Percentiles rank a stretch among this genome's conserved stretches.
Conservation (phyloP, 768 basidiomycete genomes). For the Boletellus emodensis region DNA sequence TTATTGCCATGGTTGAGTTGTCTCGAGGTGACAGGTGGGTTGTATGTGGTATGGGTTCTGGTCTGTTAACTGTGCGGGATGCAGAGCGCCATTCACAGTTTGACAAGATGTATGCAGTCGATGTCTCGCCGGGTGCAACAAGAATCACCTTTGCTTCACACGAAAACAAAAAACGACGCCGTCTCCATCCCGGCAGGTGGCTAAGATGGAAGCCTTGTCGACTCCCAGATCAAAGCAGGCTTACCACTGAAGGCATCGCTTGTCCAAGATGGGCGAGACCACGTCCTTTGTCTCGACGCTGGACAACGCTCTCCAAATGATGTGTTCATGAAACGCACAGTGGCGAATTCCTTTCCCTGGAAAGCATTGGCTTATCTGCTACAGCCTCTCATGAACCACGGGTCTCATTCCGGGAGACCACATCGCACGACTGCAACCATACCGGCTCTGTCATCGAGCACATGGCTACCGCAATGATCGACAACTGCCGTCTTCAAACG, state of each 20-base stretch:
- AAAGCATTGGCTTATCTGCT: background rate
- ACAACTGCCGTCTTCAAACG: too few relatives aligned
- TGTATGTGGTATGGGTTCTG: background rate
- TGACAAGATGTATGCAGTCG: background rate
- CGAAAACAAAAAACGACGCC: background rate
- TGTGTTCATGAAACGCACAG: background rate
- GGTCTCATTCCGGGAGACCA: background rate
- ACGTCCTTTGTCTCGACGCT: background rate
- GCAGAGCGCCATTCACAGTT: background rate
- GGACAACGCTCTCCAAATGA: background rate
- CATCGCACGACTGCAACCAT: background rate
- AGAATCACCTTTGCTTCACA: background rate
- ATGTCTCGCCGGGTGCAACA: background rate
- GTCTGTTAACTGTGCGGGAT: constrained; percentile 4
- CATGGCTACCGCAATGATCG: too few relatives aligned
- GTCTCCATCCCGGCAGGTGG: background rate
- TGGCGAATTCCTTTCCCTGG: background rate
- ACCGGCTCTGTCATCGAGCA: too few relatives aligned
- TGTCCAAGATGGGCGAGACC: too few relatives aligned
- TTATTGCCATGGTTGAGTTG: background rate
- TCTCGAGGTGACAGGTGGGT: constrained; percentile 9
- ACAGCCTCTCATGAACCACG: background rate
- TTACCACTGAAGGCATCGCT: background rate
- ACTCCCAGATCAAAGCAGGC: background rate
- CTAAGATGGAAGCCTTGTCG: background rate